Conservation (phyloP, 352 stramenopile genomes). For the Globisporangium yorkense region DNA sequence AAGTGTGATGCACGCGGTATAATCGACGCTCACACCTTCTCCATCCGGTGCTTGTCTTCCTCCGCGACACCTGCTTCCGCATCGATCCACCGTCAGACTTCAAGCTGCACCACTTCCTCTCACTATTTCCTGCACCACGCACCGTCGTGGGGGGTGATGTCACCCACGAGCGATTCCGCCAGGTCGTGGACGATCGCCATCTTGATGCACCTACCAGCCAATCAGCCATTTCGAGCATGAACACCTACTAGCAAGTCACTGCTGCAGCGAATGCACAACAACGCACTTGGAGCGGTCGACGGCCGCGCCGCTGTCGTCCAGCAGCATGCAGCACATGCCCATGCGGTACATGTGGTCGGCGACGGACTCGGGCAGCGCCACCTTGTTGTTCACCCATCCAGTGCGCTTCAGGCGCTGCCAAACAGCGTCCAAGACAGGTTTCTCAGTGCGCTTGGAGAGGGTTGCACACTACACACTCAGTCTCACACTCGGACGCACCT, state of each 20-base stretch:
- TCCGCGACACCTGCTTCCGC: slow-evolving; percentile 64
- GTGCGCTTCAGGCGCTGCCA: slow-evolving; percentile 84
- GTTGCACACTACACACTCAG: neutral
- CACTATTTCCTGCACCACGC: neutral
- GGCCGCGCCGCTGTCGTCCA: slow-evolving; percentile 64
- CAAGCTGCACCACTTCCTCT: neutral
- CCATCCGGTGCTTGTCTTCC: slow-evolving; percentile 87
- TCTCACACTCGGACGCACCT: slow-evolving; percentile 26
- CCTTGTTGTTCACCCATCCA: slow-evolving; percentile 91
- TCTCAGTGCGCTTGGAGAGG: neutral
- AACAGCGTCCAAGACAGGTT: neutral
- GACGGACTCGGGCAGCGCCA: slow-evolving; percentile 86
- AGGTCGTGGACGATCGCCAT: slow-evolving; percentile 93
- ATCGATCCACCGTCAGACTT: neutral
- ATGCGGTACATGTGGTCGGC: slow-evolving; percentile 94
- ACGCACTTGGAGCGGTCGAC: slow-evolving; percentile 64
- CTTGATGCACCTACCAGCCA: slow-evolving; percentile 64
- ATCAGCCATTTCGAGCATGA: neutral
- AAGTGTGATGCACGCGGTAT: too few relatives aligned
- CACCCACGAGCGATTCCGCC: slow-evolving; percentile 89
- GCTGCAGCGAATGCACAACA: too few relatives aligned
- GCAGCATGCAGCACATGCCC: slow-evolving; percentile 87
- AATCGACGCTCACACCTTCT: slow-evolving; percentile 40
- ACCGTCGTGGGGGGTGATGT: slow-evolving; percentile 92
- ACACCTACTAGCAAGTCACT: too few relatives aligned